Evolutionary conservation across 2,329 filamentous ascomycete species (phyloP).

Genomic region (Zasmidium angulare): DNA sequence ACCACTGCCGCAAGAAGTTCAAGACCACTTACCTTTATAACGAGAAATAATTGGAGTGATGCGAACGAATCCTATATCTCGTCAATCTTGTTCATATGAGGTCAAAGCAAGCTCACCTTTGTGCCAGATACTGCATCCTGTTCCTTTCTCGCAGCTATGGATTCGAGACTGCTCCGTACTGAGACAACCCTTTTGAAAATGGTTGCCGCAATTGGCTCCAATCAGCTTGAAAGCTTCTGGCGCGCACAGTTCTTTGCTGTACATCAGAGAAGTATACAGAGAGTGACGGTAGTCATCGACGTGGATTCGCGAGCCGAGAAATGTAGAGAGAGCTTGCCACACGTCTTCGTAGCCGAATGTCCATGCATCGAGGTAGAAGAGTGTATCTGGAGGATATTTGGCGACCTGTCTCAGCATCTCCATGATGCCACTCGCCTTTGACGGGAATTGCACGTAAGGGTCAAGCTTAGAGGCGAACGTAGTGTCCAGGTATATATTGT

Average conservation of each 20-base stretch:
- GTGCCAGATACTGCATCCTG: constrained; percentile 56
- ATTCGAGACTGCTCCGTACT: constrained; percentile 63
- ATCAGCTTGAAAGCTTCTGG: constrained; percentile 67
- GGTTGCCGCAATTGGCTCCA: constrained; percentile 75
- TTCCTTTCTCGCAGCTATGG: constrained; percentile 82
- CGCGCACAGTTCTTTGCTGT: constrained; percentile 40
- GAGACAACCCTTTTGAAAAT: constrained; percentile 67
- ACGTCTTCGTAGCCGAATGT: constrained; percentile 93
- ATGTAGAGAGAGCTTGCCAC: constrained; percentile 76
- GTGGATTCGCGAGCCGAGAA: constrained; percentile 71
- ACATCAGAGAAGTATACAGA: constrained; percentile 64
- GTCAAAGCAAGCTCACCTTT: constrained; percentile 22
- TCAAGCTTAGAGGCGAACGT: constrained; percentile 64
- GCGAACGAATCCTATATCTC: constrained; percentile 59
- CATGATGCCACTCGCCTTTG: constrained; percentile 71
- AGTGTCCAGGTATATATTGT: constrained; percentile 87
- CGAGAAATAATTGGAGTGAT: constrained; percentile 78
- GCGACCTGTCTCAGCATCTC: constrained; percentile 71
- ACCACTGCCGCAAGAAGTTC: no score
- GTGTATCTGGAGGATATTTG: constrained; percentile 68
- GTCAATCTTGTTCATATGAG: constrained; percentile 27
- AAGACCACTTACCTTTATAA: constrained; percentile 30
- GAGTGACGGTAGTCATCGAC: constrained; percentile 77
- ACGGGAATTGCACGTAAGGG: constrained; percentile 54
- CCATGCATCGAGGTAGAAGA: constrained; percentile 86